Conservation (phyloP, 768 basidiomycete genomes). For the Serendipita sp. region DNA sequence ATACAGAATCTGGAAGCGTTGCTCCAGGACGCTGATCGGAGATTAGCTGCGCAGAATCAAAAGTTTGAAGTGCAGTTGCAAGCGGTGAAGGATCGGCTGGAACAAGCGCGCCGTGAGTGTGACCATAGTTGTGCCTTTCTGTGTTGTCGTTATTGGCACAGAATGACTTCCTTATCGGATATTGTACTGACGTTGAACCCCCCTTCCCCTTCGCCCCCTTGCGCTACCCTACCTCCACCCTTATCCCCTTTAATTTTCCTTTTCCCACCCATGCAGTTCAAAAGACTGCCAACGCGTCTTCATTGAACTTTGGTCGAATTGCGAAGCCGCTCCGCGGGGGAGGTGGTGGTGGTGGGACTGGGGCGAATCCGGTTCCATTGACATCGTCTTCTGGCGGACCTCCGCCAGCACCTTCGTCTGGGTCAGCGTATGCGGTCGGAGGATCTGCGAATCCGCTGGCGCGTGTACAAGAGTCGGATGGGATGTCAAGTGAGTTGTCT, state of each 20-base stretch:
- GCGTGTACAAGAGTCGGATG: slow-evolving; percentile 67
- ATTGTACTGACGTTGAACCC: slow-evolving; percentile 10
- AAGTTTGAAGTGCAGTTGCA: slow-evolving; percentile 91
- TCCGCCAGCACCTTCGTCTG: slow-evolving; percentile 26
- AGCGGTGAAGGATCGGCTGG: slow-evolving; percentile 78
- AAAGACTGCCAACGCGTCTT: slow-evolving; percentile 53
- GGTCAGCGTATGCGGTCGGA: slow-evolving; percentile 22
- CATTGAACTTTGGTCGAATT: slow-evolving; percentile 81
- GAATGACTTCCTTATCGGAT: slow-evolving; percentile 8
- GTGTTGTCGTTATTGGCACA: neutral
- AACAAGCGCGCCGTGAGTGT: slow-evolving; percentile 74
- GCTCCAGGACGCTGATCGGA: slow-evolving; percentile 84
- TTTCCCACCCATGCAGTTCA: slow-evolving; percentile 35
- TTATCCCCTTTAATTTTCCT: neutral
- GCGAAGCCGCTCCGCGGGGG: slow-evolving; percentile 94
- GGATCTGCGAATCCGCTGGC: slow-evolving; percentile 47
- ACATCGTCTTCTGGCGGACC: slow-evolving; percentile 26
- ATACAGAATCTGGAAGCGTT: slow-evolving; percentile 92
- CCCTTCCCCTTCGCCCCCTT: slow-evolving; percentile 12
- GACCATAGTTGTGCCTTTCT: neutral
- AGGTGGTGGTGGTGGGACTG: slow-evolving; percentile 36
- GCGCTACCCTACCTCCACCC: neutral
- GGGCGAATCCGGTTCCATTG: no score
- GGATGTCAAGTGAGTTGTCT: slow-evolving; percentile 14
- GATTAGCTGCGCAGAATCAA: slow-evolving; percentile 83